These are phyloP conservation scores for Nigrospora sphaerica DNA, from an alignment of 2,329 filamentous ascomycete genomes.

Conservation along the genomic window DNA sequence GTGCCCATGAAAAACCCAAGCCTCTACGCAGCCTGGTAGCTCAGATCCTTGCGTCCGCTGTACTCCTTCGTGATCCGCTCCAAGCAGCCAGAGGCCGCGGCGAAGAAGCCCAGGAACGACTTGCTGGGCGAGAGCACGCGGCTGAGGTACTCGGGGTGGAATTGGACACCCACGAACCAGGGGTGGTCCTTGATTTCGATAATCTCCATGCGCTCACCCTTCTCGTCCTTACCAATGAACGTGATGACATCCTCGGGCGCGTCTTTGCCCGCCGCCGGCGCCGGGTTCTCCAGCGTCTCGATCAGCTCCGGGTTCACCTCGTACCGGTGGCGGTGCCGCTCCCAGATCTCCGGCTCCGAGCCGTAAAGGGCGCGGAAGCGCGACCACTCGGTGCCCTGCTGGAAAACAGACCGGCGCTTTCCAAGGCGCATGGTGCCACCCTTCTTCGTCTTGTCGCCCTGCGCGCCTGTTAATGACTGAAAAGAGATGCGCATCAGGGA, in stretches of 20 bases:
- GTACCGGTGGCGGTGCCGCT: constrained; percentile 84
- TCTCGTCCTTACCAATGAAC: constrained; percentile 75
- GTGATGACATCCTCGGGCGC: constrained; percentile 44
- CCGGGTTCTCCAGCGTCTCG: constrained; percentile 53
- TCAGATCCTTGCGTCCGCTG: constrained; percentile 2
- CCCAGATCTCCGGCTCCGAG: constrained; percentile 44
- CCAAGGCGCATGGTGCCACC: constrained; percentile 87
- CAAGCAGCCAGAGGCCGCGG: constrained; percentile 65
- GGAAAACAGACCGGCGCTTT: constrained; percentile 67
- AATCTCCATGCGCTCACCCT: constrained; percentile 73
- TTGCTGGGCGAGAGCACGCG: constrained; percentile 67
- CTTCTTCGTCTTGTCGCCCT: constrained; percentile 42
- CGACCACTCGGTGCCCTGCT: constrained; percentile 69
- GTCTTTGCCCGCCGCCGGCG: no score
- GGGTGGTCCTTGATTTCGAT: constrained; percentile 78
- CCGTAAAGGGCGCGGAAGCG: constrained; percentile 72
- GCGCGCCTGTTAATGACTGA: background rate
- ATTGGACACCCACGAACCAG: constrained; percentile 78
- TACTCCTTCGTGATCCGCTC: constrained; percentile 25
- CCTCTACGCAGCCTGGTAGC: background rate
- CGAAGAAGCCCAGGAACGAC: constrained; percentile 79
- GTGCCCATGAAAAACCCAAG: no score
- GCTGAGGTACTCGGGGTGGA: constrained; percentile 79
- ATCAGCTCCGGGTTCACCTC: constrained; percentile 82
- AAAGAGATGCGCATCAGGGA: constrained; percentile 35